Base-by-base conservation (phyloP, 306 rosid genomes). In the Cicer pinnatifidum region DNA sequence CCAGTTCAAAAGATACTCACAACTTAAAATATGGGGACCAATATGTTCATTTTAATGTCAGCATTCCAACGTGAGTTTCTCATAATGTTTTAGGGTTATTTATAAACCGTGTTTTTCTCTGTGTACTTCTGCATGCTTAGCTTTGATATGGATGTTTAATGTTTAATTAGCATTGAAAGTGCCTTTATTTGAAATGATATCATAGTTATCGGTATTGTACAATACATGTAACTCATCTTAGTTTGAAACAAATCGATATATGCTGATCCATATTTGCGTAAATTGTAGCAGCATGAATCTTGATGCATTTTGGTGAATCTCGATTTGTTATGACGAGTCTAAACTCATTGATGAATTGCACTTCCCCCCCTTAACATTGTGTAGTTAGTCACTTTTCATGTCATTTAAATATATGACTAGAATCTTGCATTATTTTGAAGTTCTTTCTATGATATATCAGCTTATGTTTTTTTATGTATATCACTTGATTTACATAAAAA, bases 11-110 rank as follows among this genome's bases (percentile, higher is more conserved):
- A 82, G 88, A 80, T 72, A 81, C 88, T 28, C 35, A 28, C 35
- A 28, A 28, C 35, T 88, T 77, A 71, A 20, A 89, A 23, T 87
- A 88, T 11, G 99, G 97, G 12, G 91, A 94, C 76, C 99, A 94
- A 59, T 94, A 67, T 57, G 97, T 94, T 85, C 97, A 91, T 83
- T 94, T 94, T 77, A 94, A 86, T 62, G 93, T 94, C 87, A 87
- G 81, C 96, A 94, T 94, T 47, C 99, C 99, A 43, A 45, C 82
- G 93, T 91, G 82, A 63, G 97, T 81, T 66, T 61, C 35, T 35
- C 41, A 1, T 35, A 45, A 80, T 61, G 66, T 17, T 48, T 50
- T 16, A 13, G 5, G 23, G 11, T 44, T 48, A 12, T 65, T 65
- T 45, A 43, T 67, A 44, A 15, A 46, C 76, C 37, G 7, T 11